A percentile compares a stretch with the other conserved stretches of the same genome.
phyloP scores from a whole-genome alignment of 805 yeast species.

The Pichia gijzeniarum region DNA sequence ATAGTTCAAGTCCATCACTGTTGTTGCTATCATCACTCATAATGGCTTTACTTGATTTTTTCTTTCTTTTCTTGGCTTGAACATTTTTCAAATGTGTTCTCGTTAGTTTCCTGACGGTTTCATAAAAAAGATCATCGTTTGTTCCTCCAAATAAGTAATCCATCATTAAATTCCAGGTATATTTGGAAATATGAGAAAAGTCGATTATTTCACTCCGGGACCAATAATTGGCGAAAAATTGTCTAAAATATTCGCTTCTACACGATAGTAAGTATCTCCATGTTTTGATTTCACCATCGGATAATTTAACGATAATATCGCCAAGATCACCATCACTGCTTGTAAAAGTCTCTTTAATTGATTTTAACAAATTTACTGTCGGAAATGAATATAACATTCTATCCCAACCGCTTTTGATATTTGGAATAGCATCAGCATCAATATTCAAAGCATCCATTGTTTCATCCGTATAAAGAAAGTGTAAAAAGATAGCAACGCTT shows the following conservation, averaged over 20 bases:
- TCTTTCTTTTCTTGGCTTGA: not conserved
- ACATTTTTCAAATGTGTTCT: not conserved
- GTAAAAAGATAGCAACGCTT: constrained; percentile 36
- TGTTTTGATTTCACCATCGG: constrained; percentile 40
- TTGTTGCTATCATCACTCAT: not conserved
- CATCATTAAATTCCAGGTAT: constrained; percentile 44
- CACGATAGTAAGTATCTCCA: constrained; percentile 48
- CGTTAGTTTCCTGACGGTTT: constrained; percentile 12
- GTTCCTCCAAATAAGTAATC: constrained; percentile 52
- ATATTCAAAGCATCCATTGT: constrained; percentile 41
- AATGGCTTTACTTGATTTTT: not conserved
- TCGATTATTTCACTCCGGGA: constrained; percentile 3
- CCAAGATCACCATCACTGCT: constrained; percentile 7
- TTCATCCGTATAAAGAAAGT: constrained; percentile 45
- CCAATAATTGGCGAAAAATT: constrained; percentile 55
- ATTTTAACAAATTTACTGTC: not conserved
- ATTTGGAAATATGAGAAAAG: constrained; percentile 37
- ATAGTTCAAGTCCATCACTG: not conserved
- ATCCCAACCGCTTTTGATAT: constrained; percentile 11
- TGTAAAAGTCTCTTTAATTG: not conserved
- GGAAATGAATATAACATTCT: constrained; percentile 11
- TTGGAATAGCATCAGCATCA: not conserved
- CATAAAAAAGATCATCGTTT: constrained; percentile 36
- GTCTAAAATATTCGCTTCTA: constrained; percentile 59
- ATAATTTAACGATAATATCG: constrained; percentile 42